Evolutionary conservation across 345 rosid genomes (phyloP).

Genomic region (Citrus reticulata): DNA sequence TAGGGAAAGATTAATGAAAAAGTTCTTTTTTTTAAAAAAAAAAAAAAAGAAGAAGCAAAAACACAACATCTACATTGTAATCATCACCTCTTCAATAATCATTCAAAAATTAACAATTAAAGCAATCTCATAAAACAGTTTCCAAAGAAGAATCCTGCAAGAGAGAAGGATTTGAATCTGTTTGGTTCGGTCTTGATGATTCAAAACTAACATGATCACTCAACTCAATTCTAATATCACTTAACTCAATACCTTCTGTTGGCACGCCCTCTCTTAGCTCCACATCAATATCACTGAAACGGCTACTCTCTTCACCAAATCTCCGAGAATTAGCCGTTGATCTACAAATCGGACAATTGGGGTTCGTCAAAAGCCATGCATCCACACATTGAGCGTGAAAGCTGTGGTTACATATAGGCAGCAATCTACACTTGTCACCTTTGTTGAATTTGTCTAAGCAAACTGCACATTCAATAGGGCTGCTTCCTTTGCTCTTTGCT

Average conservation of each 20-base stretch:
- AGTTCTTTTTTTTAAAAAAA: not conserved
- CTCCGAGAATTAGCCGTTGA: constrained; percentile 25
- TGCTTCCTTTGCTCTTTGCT: constrained; percentile 29
- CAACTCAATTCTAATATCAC: not conserved
- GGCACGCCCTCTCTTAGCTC: not conserved
- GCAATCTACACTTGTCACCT: constrained; percentile 53
- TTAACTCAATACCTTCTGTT: not conserved
- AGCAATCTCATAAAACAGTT: not conserved
- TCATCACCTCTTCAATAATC: not conserved
- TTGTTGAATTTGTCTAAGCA: constrained; percentile 51
- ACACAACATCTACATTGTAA: not conserved
- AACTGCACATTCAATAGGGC: constrained; percentile 48
- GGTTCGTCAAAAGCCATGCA: constrained; percentile 49
- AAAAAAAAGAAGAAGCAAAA: not conserved
- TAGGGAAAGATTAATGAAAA: not conserved
- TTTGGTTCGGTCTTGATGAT: not conserved
- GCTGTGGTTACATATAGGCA: constrained; percentile 53
- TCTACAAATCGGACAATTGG: constrained; percentile 58
- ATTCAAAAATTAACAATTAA: not conserved
- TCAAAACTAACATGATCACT: not conserved
- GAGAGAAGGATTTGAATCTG: not conserved
- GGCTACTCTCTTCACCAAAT: constrained; percentile 21
- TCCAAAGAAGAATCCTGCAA: not conserved
- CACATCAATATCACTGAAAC: constrained; percentile 5
- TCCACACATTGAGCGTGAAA: constrained; percentile 58